Evolutionary conservation across 2,329 filamentous ascomycete species (phyloP).

Genomic region (Esteya vermicola): DNA sequence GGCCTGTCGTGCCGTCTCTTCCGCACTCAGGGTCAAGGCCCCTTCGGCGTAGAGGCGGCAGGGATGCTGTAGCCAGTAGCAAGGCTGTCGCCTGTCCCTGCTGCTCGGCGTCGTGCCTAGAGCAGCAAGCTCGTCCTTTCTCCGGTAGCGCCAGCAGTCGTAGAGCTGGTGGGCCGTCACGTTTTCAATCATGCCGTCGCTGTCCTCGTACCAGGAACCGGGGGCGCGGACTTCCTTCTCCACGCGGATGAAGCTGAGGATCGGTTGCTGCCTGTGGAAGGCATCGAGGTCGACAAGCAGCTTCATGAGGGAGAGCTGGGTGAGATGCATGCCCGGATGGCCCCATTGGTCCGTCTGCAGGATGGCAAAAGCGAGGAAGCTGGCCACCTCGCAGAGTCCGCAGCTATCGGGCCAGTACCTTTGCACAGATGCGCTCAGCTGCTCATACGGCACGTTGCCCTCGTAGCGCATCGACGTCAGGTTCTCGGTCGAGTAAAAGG

Average conservation of each 20-base stretch:
- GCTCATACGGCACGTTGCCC: slow-evolving; percentile 2
- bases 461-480: slow-evolving; percentile 4
- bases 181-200: slow-evolving; percentile 6
- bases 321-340: slow-evolving; percentile 8
- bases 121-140: background rate
- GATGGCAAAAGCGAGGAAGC: slow-evolving; percentile 10
- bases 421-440: background rate
- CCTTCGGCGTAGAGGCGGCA: slow-evolving; percentile 4
- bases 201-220: slow-evolving; percentile 14
- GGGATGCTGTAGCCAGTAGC: background rate
- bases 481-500: slow-evolving; percentile 7
- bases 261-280: slow-evolving; percentile 16
- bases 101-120: background rate
- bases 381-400: slow-evolving; percentile 8
- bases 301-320: slow-evolving; percentile 13
- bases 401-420: slow-evolving; percentile 7
- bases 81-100: background rate
- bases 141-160: slow-evolving; percentile 3
- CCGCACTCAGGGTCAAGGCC: background rate
- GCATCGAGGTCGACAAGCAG: slow-evolving; percentile 20
- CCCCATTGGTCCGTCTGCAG: slow-evolving; percentile 12
- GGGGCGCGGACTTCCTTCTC: slow-evolving; percentile 10
- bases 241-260: slow-evolving; percentile 16
- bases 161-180: slow-evolving; percentile 7
- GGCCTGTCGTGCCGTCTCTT: slow-evolving; percentile 2